Evolutionary conservation across 2,329 filamentous ascomycete genomes (phyloP).

Genomic region (Ophiostoma australiae): DNA sequence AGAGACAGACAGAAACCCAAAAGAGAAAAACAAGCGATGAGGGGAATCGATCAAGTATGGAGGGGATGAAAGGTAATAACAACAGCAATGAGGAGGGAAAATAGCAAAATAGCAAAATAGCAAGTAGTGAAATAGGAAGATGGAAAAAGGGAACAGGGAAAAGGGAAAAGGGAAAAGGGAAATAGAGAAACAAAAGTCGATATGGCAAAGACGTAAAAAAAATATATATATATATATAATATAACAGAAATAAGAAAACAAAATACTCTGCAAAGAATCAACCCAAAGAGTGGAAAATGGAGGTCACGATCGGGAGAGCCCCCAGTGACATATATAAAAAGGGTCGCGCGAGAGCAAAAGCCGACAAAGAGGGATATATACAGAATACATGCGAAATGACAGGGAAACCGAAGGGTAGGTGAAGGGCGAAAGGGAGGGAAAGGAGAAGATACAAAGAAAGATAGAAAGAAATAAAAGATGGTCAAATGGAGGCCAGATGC

Average conservation of each 20-base stretch:
- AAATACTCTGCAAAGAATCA: neutral
- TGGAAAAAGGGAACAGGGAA: too few species aligned
- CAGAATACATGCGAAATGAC: neutral
- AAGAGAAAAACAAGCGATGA: slow-evolving; percentile 18
- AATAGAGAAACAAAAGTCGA: slow-evolving; percentile 13
- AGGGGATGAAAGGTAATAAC: slow-evolving; percentile 15
- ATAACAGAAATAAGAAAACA: neutral
- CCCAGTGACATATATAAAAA: slow-evolving; percentile 7
- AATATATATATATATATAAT: neutral
- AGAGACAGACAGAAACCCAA: neutral
- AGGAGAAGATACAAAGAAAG: neutral
- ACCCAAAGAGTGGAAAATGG: neutral
- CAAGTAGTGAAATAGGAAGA: neutral
- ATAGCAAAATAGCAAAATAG: neutral
- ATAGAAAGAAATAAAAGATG: neutral
- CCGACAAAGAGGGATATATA: slow-evolving; percentile 4
- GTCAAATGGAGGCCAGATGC: neutral
- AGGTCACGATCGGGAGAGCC: slow-evolving; percentile 4
- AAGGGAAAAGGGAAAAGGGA: slow-evolving; percentile 8
- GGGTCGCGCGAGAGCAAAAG: neutral
- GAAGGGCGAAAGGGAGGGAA: neutral
- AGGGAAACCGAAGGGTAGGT: neutral
- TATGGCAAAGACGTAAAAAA: neutral
- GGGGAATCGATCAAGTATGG: slow-evolving; percentile 15
- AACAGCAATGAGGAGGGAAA: slow-evolving; percentile 11